A percentile compares a stretch with the other conserved stretches of the same genome.
phyloP scores from a whole-genome alignment of 257 asterid genomes.

The Perilla frutescens region DNA sequence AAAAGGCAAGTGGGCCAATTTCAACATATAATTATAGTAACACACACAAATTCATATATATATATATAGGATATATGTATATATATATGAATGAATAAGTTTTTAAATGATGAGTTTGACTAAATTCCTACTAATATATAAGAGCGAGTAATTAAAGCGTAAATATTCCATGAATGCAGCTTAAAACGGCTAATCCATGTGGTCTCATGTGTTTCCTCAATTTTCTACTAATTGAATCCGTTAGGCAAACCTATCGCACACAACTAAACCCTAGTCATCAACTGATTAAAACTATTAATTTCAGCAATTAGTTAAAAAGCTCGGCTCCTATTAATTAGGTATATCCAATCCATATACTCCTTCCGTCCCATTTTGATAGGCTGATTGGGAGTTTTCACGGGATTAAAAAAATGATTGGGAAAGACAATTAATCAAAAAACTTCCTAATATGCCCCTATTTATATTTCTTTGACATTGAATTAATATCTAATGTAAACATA shows the following conservation, averaged over 20 bases:
- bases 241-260: slow-evolving; percentile 40
- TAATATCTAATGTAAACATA: too few species aligned
- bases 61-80: neutral
- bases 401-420: too few species aligned
- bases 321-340: neutral
- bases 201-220: slow-evolving; percentile 66
- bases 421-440: too few species aligned
- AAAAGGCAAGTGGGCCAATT: too few species aligned
- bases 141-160: slow-evolving; percentile 36
- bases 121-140: slow-evolving; percentile 35
- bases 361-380: too few species aligned
- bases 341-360: too few species aligned
- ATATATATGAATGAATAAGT: neutral
- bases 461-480: too few species aligned
- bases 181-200: slow-evolving; percentile 63
- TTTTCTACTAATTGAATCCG: slow-evolving; percentile 25
- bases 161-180: slow-evolving; percentile 39
- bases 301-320: neutral
- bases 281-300: slow-evolving; percentile 6
- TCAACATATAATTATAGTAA: too few species aligned
- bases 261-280: slow-evolving; percentile 30
- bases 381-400: too few species aligned
- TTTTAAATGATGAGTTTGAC: slow-evolving; percentile 46
- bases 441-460: too few species aligned
- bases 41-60: too few species aligned